Evolutionary conservation across 441 rosid genomes (phyloP).

Genomic region (Euphorbia schlechtendalii): DNA sequence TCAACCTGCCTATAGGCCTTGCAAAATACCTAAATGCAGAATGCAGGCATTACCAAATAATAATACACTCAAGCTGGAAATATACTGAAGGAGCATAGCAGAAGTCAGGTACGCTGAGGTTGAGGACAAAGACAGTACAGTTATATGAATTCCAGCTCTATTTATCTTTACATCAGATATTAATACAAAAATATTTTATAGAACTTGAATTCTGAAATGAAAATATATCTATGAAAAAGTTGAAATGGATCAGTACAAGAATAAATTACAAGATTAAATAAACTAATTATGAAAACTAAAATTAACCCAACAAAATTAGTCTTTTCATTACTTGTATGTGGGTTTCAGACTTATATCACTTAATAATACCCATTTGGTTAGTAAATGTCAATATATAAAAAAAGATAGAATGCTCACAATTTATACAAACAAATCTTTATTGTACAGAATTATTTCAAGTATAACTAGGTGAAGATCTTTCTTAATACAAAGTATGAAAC

Average conservation of each 20-base stretch:
- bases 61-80: neutral
- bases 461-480: neutral
- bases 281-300: neutral
- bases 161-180: neutral
- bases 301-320: neutral
- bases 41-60: conserved; percentile 3
- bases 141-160: neutral
- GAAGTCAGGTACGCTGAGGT: neutral
- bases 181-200: neutral
- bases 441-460: neutral
- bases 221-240: neutral
- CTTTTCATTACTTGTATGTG: neutral
- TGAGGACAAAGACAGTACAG: neutral
- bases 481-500: neutral
- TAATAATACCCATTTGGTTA: neutral
- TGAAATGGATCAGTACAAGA: neutral
- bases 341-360: neutral
- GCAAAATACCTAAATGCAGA: conserved; percentile 63
- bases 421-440: conserved; percentile 1
- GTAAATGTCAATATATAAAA: neutral
- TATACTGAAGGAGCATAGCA: neutral
- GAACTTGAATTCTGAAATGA: neutral
- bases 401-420: neutral
- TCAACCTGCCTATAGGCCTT: conserved; percentile 88
- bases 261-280: neutral